Percentiles rank a stretch among this genome's conserved stretches.
Conservation (phyloP, 2,329 filamentous ascomycete species). For the Aphanocladium album region DNA sequence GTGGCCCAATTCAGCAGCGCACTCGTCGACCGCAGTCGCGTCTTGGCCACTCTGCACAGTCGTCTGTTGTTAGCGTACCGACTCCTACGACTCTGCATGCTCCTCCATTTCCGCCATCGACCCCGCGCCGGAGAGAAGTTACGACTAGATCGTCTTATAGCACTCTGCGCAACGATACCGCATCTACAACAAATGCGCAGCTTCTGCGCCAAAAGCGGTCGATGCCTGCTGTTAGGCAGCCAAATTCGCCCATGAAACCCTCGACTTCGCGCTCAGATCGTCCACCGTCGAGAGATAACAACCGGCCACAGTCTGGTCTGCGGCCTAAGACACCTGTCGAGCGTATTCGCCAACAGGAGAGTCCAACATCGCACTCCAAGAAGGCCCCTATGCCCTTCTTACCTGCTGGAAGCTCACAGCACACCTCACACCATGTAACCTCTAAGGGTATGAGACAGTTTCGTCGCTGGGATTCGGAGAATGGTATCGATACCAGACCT, state of each 20-base stretch:
- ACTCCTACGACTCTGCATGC: conserved; percentile 54
- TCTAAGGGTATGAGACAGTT: conserved; percentile 67
- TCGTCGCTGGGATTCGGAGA: conserved; percentile 79
- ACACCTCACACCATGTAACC: conserved; percentile 72
- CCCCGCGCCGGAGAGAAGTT: conserved; percentile 57
- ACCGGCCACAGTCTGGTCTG: conserved; percentile 46
- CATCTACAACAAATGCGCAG: conserved; percentile 60
- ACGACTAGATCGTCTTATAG: conserved; percentile 49
- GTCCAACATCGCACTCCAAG: conserved; percentile 46
- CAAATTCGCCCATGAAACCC: conserved; percentile 48
- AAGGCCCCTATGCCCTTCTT: conserved; percentile 69
- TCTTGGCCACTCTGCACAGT: conserved; percentile 63
- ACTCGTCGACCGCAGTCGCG: conserved; percentile 62
- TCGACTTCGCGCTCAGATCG: conserved; percentile 46
- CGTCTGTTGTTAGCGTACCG: conserved; percentile 60
- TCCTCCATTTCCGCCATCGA: conserved; percentile 49
- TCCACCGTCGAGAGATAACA: conserved; percentile 55
- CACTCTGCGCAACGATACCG: conserved; percentile 51
- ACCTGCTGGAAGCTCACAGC: conserved; percentile 67
- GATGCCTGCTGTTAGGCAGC: conserved; percentile 52
- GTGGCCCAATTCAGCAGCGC: conserved; percentile 60
- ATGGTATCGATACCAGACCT: conserved; percentile 53
- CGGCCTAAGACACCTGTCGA: conserved; percentile 71
- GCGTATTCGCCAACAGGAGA: conserved; percentile 47
- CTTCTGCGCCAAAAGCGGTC: conserved; percentile 62